Base-by-base conservation (phyloP, 1,284 basidiomycete genomes). In the Naganishia sp. region DNA sequence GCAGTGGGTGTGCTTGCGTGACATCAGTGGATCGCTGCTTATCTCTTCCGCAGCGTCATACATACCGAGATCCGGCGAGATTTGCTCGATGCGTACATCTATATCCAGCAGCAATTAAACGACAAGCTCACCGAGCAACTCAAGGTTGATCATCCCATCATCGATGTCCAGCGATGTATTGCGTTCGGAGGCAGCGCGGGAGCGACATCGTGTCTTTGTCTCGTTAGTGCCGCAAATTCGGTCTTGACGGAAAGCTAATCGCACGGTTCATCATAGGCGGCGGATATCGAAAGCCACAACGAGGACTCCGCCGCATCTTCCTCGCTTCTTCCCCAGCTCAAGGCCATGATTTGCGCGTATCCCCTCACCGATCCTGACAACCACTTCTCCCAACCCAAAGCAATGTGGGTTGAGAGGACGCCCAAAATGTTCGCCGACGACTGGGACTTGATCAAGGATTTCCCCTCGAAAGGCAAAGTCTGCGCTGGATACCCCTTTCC, bases 161-260 rank as follows among this genome's bases (percentile, higher is more conserved):
- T 68, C 9, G 64, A 68, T 25, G 45, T 43, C 23, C 39, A 36
- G 6, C 23, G 50, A 6, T 48, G 55, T 25, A 45, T 57, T 21
- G 59, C 49, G 16, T 63, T 56, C 28, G 69, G 69, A 21, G 64
- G 66, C n/a, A 66, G 64, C 53, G 69, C 69, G n/a, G 69, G 69
- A 36, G 69, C 63, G 18, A 57, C 68, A 11, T 57, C 55, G 6
- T 53, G 42, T 11, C 43, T 65, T 18, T 54, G 42, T 31, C 48
- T 65, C 13, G 64, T 64, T 21, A n/a, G 53, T 18, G 11, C 6
- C 53, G 33, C 21, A 39, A n/a, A 28, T 28, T 28, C 28, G 28
- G 2, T 1, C 4, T 4, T 55, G 55, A 25, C 43, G 43, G 39
- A 31, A 50, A 28, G 10, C 46, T 18, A 6, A 50, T 13, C 44